A percentile compares a stretch with the other conserved stretches of the same genome.
Conservation (phyloP, 1,284 basidiomycete species). For the Phlebopus sp. region DNA sequence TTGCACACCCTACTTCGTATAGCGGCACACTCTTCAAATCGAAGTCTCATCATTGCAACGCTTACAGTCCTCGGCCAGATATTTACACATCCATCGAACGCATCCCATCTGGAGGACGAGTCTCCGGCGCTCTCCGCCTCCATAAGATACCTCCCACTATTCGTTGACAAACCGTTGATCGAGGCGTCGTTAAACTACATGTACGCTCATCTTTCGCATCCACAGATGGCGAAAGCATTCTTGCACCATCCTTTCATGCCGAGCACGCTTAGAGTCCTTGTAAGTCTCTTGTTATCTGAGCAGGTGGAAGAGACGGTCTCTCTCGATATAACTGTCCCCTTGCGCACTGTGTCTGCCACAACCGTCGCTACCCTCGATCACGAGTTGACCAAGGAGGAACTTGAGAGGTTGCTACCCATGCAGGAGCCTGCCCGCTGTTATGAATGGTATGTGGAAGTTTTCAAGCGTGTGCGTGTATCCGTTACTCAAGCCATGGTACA, state of each 20-base stretch:
- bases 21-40: slow-evolving; percentile 57
- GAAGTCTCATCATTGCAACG: slow-evolving; percentile 67
- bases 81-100: slow-evolving; percentile 61
- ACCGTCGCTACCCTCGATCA: slow-evolving; percentile 48
- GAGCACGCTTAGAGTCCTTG: slow-evolving; percentile 62
- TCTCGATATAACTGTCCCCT: slow-evolving; percentile 55
- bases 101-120: slow-evolving; percentile 46
- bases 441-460: slow-evolving; percentile 56
- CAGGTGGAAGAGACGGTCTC: slow-evolving; percentile 66
- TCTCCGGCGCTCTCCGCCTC: slow-evolving; percentile 59
- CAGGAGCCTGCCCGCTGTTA: slow-evolving; percentile 74
- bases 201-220: slow-evolving; percentile 71
- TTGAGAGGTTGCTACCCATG: slow-evolving; percentile 53
- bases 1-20: slow-evolving; percentile 53
- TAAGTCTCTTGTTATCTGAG: slow-evolving; percentile 61
- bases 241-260: slow-evolving; percentile 67
- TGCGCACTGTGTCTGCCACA: slow-evolving; percentile 54
- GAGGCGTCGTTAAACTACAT: slow-evolving; percentile 73
- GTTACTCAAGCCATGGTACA: slow-evolving; percentile 30
- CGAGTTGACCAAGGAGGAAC: slow-evolving; percentile 65
- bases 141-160: slow-evolving; percentile 71
- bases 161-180: slow-evolving; percentile 64
- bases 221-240: slow-evolving; percentile 75
- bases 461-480: not conserved
- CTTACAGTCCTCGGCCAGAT: slow-evolving; percentile 58